Conservation (phyloP, 805 yeast genomes). For the Saturnispora mendoncae region DNA sequence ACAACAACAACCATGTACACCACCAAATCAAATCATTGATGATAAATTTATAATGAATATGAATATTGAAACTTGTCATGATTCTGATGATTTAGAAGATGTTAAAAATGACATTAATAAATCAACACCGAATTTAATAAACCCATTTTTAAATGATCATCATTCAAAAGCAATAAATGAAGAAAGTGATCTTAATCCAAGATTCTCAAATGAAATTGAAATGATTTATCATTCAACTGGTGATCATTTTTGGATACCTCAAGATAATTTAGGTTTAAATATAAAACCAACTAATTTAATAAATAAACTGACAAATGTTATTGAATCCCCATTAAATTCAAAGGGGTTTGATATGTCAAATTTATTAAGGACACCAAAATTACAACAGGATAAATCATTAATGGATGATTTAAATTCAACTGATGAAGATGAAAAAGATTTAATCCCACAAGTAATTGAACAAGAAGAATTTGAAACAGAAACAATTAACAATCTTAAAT, state of each 20-base stretch:
- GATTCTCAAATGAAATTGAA: slow-evolving; percentile 33
- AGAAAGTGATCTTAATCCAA: slow-evolving; percentile 4
- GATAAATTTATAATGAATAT: slow-evolving; percentile 27
- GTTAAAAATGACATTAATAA: slow-evolving; percentile 12
- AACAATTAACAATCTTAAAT: no score
- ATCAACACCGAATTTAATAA: slow-evolving; percentile 12
- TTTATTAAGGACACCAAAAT: slow-evolving; percentile 8
- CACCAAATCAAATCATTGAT: slow-evolving; percentile 29
- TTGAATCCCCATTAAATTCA: neutral
- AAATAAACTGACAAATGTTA: neutral
- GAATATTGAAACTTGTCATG: slow-evolving; percentile 16
- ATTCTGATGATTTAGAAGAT: slow-evolving; percentile 17
- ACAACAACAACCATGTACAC: slow-evolving; percentile 27
- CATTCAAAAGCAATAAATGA: neutral
- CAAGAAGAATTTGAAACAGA: neutral
- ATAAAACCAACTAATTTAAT: slow-evolving; percentile 31
- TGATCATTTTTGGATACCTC: slow-evolving; percentile 24
- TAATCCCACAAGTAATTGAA: neutral
- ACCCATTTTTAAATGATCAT: slow-evolving; percentile 22
- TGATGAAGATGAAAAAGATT: slow-evolving; percentile 1
- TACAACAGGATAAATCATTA: slow-evolving; percentile 5
- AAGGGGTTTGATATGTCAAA: slow-evolving; percentile 3
- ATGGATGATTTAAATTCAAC: slow-evolving; percentile 4
- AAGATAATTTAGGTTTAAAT: slow-evolving; percentile 27
- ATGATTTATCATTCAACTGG: slow-evolving; percentile 36